Evolutionary conservation across 2,329 filamentous ascomycete genomes (phyloP).

Genomic region (Phyllosticta ampelicida): DNA sequence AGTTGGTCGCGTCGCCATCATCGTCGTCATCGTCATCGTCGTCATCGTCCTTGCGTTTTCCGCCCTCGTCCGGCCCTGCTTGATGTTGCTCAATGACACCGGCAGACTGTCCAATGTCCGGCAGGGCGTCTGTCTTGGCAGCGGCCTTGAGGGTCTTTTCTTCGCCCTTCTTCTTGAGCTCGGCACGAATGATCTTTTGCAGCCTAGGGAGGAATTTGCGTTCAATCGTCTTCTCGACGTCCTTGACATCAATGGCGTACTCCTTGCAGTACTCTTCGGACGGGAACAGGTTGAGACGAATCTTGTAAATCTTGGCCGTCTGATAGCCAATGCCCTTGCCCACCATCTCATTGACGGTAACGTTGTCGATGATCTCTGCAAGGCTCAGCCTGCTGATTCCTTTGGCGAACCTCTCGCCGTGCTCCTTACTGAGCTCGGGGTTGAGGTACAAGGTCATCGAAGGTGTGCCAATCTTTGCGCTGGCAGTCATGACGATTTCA

Average conservation of each 20-base stretch:
- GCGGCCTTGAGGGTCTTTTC: slow-evolving; percentile 45
- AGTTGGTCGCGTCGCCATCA: slow-evolving; percentile 58
- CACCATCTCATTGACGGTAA: slow-evolving; percentile 68
- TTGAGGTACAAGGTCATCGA: slow-evolving; percentile 77
- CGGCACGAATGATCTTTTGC: slow-evolving; percentile 58
- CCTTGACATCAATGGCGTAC: slow-evolving; percentile 69
- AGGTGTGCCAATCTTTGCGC: slow-evolving; percentile 77
- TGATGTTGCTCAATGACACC: slow-evolving; percentile 40
- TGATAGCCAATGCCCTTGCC: slow-evolving; percentile 57
- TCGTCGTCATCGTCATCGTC: slow-evolving; percentile 69
- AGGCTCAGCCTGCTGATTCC: slow-evolving; percentile 79
- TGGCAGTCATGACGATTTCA: slow-evolving; percentile 98
- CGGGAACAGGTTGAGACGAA: slow-evolving; percentile 75
- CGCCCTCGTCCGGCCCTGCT: slow-evolving; percentile 40
- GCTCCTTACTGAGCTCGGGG: slow-evolving; percentile 55
- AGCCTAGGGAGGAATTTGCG: slow-evolving; percentile 65
- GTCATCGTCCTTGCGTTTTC: slow-evolving; percentile 62
- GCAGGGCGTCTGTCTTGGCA: slow-evolving; percentile 50
- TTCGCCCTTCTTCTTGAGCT: slow-evolving; percentile 66
- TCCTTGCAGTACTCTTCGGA: slow-evolving; percentile 71
- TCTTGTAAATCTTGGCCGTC: slow-evolving; percentile 74
- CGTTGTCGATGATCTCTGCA: slow-evolving; percentile 71
- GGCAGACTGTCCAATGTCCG: slow-evolving; percentile 59
- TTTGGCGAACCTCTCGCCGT: slow-evolving; percentile 77
- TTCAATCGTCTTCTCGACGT: slow-evolving; percentile 74